These are phyloP conservation scores for Hypsizygus marmoreus DNA, from an alignment of 768 basidiomycete species.

Conservation along the genomic window DNA sequence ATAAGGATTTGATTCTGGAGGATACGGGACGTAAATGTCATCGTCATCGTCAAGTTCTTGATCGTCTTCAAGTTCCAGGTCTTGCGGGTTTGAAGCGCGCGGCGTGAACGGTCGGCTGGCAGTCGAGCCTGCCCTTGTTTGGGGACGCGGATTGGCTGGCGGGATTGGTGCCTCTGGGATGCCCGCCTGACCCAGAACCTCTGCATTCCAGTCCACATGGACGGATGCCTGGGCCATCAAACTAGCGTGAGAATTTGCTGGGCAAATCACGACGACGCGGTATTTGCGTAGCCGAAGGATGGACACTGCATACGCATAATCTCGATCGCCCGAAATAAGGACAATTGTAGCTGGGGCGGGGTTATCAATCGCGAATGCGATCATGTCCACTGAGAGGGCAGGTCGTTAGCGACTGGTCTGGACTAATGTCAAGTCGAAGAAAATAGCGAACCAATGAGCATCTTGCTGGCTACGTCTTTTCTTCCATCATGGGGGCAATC, in stretches of 20 bases:
- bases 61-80: constrained; percentile 1
- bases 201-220: constrained; percentile 47
- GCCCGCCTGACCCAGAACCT: constrained; percentile 31
- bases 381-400: constrained; percentile 22
- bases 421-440: not conserved
- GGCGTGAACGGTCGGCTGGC: constrained; percentile 5
- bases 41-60: constrained; percentile 9
- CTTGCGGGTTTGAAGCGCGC: not conserved
- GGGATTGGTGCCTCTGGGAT: not conserved
- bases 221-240: constrained; percentile 49
- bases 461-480: constrained; percentile 48
- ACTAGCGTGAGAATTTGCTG: constrained; percentile 34
- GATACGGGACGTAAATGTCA: too few species aligned
- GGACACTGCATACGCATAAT: constrained; percentile 46
- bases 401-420: not conserved
- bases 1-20: too few species aligned
- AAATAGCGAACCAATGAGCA: constrained; percentile 45
- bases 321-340: constrained; percentile 48
- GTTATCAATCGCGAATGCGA: constrained; percentile 41
- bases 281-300: constrained; percentile 40
- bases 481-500: constrained; percentile 39
- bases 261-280: constrained; percentile 41
- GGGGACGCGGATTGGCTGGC: not conserved
- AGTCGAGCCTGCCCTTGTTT: constrained; percentile 7
- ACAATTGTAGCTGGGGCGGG: constrained; percentile 45